Conservation (phyloP, 352 stramenopile genomes). For the Pythium angustatum region DNA sequence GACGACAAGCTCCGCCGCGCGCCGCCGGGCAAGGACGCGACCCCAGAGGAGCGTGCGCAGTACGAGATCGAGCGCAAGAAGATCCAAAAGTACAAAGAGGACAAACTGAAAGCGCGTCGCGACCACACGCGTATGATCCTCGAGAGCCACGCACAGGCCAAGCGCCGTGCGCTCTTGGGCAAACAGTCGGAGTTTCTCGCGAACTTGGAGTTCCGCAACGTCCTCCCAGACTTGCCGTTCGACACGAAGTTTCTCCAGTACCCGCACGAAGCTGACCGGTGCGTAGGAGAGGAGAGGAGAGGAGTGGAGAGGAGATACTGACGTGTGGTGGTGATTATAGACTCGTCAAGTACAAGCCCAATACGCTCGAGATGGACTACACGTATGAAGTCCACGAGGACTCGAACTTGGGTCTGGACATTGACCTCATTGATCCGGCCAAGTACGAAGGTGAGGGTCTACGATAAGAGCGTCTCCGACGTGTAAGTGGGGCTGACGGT, state of each 20-base stretch:
- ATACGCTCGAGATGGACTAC: constrained; percentile 83
- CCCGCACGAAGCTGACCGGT: constrained; percentile 76
- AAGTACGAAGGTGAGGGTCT: constrained; percentile 71
- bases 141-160: constrained; percentile 83
- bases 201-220: constrained; percentile 81
- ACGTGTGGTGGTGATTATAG: constrained; percentile 25
- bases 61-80: constrained; percentile 88
- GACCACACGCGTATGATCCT: constrained; percentile 89
- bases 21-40: constrained; percentile 54
- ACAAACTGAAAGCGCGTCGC: constrained; percentile 83
- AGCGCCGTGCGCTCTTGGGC: constrained; percentile 72
- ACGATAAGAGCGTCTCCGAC: not conserved
- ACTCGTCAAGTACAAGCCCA: constrained; percentile 88
- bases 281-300: not conserved
- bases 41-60: constrained; percentile 66
- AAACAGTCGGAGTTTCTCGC: constrained; percentile 86
- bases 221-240: constrained; percentile 80
- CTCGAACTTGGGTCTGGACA: constrained; percentile 69
- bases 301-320: not conserved
- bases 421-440: constrained; percentile 83
- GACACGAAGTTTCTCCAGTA: constrained; percentile 89
- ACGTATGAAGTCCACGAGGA: constrained; percentile 86
- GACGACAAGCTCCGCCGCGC: constrained; percentile 42
- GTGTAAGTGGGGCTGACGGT: not conserved
- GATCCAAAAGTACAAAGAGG: constrained; percentile 88